Percentiles rank a stretch among this genome's conserved stretches.
These are phyloP conservation scores for Trypanosoma rangeli DNA, from an alignment of 208 protist species.

Conservation along the genomic window DNA sequence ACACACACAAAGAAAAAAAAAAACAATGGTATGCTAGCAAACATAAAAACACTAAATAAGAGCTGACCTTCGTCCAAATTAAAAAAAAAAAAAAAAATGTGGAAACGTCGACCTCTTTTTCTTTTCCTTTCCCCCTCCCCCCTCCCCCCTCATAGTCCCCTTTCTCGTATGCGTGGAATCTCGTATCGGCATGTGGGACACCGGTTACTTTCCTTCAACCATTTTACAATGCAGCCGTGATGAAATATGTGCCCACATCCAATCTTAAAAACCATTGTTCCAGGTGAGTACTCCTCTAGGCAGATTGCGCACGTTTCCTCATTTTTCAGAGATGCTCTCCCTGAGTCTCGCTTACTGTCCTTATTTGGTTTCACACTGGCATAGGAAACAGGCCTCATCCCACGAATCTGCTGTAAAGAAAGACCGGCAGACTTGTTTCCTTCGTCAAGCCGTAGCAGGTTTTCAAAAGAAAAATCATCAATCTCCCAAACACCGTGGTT, in stretches of 20 bases:
- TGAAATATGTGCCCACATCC: conserved; percentile 43
- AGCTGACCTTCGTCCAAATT: conserved; percentile 8
- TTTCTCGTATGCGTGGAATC: conserved; percentile 9
- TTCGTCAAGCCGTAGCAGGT: conserved; percentile 32
- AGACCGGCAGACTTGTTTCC: conserved; percentile 24
- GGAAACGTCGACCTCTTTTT: neutral
- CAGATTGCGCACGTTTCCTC: conserved; percentile 41
- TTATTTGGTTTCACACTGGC: neutral
- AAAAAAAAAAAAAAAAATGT: conserved; percentile 17
- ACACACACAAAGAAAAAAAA: neutral
- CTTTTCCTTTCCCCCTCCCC: neutral
- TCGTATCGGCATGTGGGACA: conserved; percentile 46
- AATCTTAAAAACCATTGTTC: conserved; percentile 22
- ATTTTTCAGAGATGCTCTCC: neutral
- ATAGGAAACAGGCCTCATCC: conserved; percentile 17
- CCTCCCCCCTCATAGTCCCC: neutral
- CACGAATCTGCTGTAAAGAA: conserved; percentile 29
- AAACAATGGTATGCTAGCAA: neutral
- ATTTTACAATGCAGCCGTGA: conserved; percentile 41
- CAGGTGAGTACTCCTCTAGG: conserved; percentile 31
- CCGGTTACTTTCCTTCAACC: conserved; percentile 39
- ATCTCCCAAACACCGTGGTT: conserved; percentile 32
- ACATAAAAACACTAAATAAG: too few species aligned
- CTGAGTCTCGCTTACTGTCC: neutral
- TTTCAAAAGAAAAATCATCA: conserved; percentile 41